A percentile compares a stretch with the other conserved stretches of the same genome.
phyloP scores from a whole-genome alignment of 768 basidiomycete genomes.

The Rhodotorula toruloides region DNA sequence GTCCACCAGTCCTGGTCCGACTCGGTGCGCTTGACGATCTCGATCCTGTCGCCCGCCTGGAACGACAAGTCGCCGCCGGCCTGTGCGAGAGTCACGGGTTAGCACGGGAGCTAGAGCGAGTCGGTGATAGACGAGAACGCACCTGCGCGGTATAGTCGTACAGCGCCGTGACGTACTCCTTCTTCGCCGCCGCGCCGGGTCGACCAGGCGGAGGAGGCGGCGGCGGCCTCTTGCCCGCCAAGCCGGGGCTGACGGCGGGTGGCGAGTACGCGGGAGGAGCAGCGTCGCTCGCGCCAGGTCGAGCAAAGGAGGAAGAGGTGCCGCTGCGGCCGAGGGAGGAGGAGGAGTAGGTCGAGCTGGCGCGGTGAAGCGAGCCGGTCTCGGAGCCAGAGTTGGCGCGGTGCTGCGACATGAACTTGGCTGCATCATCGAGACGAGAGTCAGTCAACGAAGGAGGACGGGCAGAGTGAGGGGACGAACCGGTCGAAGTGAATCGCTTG shows the following conservation, averaged over 20 bases:
- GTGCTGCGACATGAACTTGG: constrained; percentile 35
- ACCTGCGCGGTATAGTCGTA: constrained; percentile 77
- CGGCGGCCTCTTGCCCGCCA: constrained; percentile 44
- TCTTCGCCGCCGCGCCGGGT: constrained; percentile 26
- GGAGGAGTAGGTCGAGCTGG: constrained; percentile 14
- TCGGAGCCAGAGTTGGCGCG: constrained; percentile 32
- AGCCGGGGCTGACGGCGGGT: constrained; percentile 52
- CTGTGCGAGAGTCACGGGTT: constrained; percentile 46
- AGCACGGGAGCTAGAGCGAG: no score
- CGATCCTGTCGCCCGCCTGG: constrained; percentile 80
- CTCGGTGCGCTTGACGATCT: constrained; percentile 73
- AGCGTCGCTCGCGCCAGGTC: constrained; percentile 18
- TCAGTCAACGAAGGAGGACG: neutral
- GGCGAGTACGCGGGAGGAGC: constrained; percentile 56
- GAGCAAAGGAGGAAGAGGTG: constrained; percentile 32
- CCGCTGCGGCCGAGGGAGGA: constrained; percentile 49
- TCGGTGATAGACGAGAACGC: no score
- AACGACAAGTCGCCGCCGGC: constrained; percentile 91
- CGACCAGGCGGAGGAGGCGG: constrained; percentile 42
- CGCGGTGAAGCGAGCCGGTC: constrained; percentile 10
- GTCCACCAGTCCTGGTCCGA: constrained; percentile 98
- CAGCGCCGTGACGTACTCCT: constrained; percentile 77
- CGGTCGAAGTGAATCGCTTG: constrained; percentile 77
- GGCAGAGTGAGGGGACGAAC: constrained; percentile 52
- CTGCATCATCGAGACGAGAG: neutral